Percentiles rank a stretch among this genome's conserved stretches.
These are phyloP conservation scores for Dioscorea zingiberensis DNA, from an alignment of 106 monocot species.

Conservation along the genomic window DNA sequence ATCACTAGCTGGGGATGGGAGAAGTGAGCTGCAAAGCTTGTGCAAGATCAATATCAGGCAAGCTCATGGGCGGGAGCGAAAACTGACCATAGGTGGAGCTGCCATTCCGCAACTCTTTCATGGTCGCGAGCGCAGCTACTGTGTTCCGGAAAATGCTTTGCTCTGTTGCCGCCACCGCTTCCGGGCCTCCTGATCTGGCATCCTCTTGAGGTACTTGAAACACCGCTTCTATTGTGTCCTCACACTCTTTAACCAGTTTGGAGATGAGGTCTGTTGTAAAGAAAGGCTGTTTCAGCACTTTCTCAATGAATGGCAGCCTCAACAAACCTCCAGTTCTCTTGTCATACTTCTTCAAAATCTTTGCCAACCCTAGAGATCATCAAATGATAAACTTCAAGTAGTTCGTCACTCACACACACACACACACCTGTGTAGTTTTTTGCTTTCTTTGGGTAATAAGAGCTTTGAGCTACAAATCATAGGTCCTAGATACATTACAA, in stretches of 20 bases:
- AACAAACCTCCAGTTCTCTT: conserved; percentile 68
- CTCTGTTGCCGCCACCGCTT: background rate
- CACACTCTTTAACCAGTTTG: conserved; percentile 68
- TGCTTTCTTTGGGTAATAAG: no score
- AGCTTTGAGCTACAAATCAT: no score
- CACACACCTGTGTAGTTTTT: no score
- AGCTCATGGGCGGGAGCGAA: conserved; percentile 73
- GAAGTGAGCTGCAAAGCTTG: conserved; percentile 25
- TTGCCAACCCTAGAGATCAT: conserved; percentile 55
- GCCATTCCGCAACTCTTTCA: conserved; percentile 65
- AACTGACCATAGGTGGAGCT: conserved; percentile 81
- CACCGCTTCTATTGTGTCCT: conserved; percentile 53
- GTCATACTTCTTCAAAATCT: conserved; percentile 98
- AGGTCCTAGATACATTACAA: no score
- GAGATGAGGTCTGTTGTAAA: conserved; percentile 85
- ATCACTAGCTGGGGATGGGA: conserved; percentile 34
- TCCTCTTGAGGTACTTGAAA: conserved; percentile 16
- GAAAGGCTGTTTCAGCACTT: conserved; percentile 80
- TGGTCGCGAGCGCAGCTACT: conserved; percentile 66
- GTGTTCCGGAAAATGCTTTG: conserved; percentile 65
- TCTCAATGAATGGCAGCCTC: conserved; percentile 74
- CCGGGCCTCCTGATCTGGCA: background rate
- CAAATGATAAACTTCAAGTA: no score
- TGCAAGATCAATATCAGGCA: conserved; percentile 33
- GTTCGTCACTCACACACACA: no score